Conservation (phyloP, 2,329 filamentous ascomycete species). For the Ambrosiella cleistominuta region DNA sequence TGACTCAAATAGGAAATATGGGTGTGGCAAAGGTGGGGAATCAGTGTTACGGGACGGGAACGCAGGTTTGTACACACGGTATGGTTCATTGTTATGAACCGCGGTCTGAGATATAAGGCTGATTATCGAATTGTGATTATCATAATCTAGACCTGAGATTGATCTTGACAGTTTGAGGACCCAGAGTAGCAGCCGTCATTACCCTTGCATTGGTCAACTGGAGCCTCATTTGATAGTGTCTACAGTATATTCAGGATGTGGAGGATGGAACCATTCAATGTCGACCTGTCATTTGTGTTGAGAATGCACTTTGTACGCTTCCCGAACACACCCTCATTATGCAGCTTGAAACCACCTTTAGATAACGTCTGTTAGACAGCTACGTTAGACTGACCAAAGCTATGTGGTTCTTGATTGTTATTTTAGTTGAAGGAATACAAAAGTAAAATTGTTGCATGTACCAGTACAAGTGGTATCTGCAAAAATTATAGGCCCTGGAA, state of each 20-base stretch:
- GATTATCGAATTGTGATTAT: no score
- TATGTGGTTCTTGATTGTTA: not conserved
- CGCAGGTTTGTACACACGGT: not conserved
- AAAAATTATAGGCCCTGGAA: not conserved
- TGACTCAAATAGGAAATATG: not conserved
- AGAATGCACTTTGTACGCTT: not conserved
- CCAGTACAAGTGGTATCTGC: no score
- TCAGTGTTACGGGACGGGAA: not conserved
- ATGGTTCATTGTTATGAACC: not conserved
- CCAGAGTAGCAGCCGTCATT: no score
- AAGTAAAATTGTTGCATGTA: no score
- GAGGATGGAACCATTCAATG: not conserved
- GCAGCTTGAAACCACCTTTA: not conserved
- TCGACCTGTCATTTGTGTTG: not conserved
- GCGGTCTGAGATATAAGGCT: not conserved
- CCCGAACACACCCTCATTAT: not conserved
- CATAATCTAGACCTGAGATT: no score
- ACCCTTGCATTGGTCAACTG: no score
- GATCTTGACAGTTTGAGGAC: no score
- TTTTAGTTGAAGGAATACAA: no score
- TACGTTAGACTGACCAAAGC: not conserved
- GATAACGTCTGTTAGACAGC: not conserved
- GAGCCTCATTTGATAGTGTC: no score
- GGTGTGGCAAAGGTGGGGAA: not conserved
- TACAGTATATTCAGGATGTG: no score